Conservation (phyloP, 352 stramenopile species). For the Pythium aquatile region DNA sequence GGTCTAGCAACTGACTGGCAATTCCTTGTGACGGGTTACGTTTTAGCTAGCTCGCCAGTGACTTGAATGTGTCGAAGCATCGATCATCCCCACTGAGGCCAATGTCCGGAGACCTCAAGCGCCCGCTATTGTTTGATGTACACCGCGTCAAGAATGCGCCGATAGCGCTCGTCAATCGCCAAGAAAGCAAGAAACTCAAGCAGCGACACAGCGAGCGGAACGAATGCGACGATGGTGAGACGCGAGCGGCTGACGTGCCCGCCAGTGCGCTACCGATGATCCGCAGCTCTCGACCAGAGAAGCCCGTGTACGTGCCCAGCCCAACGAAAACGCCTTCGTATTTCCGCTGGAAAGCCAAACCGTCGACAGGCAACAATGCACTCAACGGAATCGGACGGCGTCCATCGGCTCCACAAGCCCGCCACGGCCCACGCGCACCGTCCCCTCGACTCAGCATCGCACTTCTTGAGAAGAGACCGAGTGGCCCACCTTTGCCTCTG, state of each 20-base stretch:
- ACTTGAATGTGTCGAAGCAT: too few species aligned
- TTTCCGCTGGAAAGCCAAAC: slow-evolving; percentile 57
- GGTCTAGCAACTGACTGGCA: neutral
- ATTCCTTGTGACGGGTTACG: neutral
- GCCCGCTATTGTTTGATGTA: slow-evolving; percentile 56
- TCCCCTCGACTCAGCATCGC: slow-evolving; percentile 14
- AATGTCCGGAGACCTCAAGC: slow-evolving; percentile 59
- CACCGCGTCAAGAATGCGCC: slow-evolving; percentile 35
- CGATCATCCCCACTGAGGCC: neutral
- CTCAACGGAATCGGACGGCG: neutral
- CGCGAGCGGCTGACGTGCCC: slow-evolving; percentile 20
- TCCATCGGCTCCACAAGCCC: neutral
- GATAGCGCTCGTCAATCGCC: slow-evolving; percentile 49
- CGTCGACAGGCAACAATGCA: neutral
- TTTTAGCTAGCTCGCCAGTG: neutral
- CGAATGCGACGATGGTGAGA: slow-evolving; percentile 21
- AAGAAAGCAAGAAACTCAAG: slow-evolving; percentile 44
- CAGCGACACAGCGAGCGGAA: slow-evolving; percentile 17
- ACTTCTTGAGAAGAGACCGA: neutral
- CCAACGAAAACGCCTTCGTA: slow-evolving; percentile 58
- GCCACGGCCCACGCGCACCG: neutral
- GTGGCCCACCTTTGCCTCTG: neutral
- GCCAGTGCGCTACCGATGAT: slow-evolving; percentile 54
- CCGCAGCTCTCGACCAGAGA: slow-evolving; percentile 40
- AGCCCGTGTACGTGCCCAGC: slow-evolving; percentile 34